Percentiles rank a stretch among this genome's conserved stretches.
Conservation (phyloP, 2,329 filamentous ascomycete species). For the Neofusicoccum parvum region DNA sequence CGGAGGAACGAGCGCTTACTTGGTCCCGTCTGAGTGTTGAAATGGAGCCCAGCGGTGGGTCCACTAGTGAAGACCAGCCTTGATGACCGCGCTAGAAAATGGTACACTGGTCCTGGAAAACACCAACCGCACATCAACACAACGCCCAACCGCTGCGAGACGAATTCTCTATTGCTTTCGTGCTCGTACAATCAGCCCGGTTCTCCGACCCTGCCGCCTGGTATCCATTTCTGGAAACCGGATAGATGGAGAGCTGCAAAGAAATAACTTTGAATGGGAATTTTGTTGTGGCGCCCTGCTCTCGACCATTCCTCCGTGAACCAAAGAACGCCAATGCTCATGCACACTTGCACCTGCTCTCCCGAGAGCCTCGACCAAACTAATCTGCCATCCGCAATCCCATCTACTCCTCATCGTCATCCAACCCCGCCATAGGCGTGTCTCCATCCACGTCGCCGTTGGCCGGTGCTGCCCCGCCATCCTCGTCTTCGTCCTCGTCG, state of each 20-base stretch:
- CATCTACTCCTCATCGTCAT: slow-evolving; percentile 8
- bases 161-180: neutral
- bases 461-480: neutral
- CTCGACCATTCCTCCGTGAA: slow-evolving; percentile 1
- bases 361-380: neutral
- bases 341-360: slow-evolving; percentile 5
- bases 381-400: neutral
- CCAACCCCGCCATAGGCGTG: slow-evolving; percentile 14
- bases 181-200: neutral
- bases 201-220: neutral
- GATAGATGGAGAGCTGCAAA: neutral
- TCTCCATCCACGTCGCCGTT: slow-evolving; percentile 17
- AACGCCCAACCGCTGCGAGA: neutral
- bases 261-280: neutral
- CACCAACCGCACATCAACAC: neutral
- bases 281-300: neutral
- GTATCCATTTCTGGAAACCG: neutral
- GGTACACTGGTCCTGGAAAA: too few species aligned
- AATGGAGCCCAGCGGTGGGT: too few species aligned
- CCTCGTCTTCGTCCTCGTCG: slow-evolving; percentile 24
- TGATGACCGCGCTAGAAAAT: too few species aligned
- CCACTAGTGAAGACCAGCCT: too few species aligned
- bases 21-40: too few species aligned
- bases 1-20: too few species aligned
- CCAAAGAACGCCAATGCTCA: slow-evolving; percentile 13